phyloP scores from a whole-genome alignment of 2,329 filamentous ascomycete genomes.

The Diplocarpon rosae region DNA sequence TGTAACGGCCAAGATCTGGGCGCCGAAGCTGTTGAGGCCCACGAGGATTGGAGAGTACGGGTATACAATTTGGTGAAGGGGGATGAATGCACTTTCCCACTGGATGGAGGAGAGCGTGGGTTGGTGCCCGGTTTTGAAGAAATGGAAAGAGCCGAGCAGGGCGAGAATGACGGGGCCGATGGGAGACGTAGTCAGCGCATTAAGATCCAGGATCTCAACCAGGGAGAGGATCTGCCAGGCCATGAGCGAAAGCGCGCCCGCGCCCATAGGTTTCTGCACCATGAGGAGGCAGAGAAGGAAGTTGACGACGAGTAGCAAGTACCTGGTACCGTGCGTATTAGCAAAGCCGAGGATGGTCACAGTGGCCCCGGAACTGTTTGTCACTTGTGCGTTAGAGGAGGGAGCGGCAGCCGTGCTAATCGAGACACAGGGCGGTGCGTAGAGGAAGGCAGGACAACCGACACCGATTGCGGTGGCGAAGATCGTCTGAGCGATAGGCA shows the following conservation, averaged over 20 bases:
- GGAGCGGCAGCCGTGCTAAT: conserved; percentile 41
- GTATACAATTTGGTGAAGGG: conserved; percentile 70
- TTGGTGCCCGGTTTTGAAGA: conserved; percentile 96
- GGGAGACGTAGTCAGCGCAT: conserved; percentile 50
- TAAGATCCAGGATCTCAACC: conserved; percentile 52
- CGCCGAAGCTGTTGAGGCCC: conserved; percentile 75
- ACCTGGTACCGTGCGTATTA: conserved; percentile 86
- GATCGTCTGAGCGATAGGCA: conserved; percentile 68
- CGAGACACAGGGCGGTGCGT: conserved; percentile 73
- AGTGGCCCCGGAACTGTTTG: conserved; percentile 34
- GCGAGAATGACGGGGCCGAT: conserved; percentile 79
- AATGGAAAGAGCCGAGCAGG: conserved; percentile 86
- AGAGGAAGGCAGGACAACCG: conserved; percentile 75
- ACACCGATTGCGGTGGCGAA: conserved; percentile 73
- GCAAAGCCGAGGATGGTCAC: conserved; percentile 83
- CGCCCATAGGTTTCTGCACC: conserved; percentile 90
- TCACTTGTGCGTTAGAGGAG: conserved; percentile 12
- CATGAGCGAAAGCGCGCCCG: conserved; percentile 70
- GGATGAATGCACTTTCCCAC: conserved; percentile 93
- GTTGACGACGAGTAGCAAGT: conserved; percentile 72
- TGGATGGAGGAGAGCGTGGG: conserved; percentile 80
- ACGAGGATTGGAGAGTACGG: conserved; percentile 82
- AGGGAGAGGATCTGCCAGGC: conserved; percentile 81
- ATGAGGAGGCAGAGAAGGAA: conserved; percentile 67
- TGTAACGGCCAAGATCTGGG: conserved; percentile 72